Percentiles rank a stretch among this genome's conserved stretches.
These are phyloP conservation scores for Nepenthes alata DNA, from an alignment of 179 eudicot species.

Conservation along the genomic window DNA sequence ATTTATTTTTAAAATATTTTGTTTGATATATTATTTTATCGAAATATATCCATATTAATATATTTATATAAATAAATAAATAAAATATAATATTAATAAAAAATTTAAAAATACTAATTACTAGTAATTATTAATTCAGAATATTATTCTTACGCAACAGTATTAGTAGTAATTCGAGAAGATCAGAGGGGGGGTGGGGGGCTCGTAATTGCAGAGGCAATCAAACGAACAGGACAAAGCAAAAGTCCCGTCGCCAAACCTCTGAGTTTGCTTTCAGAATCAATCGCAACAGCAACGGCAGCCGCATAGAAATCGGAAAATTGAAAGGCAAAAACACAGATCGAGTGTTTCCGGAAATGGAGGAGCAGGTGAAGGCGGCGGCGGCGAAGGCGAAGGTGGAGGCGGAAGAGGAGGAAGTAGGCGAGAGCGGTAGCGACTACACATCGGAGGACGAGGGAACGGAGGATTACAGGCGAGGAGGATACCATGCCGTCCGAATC, in stretches of 20 bases:
- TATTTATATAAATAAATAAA: too few species aligned
- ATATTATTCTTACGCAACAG: too few species aligned
- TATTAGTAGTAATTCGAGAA: too few species aligned
- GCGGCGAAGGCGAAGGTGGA: slow-evolving; percentile 6
- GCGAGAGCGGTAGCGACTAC: slow-evolving; percentile 11
- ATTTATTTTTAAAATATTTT: too few species aligned
- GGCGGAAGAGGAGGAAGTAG: slow-evolving; percentile 4
- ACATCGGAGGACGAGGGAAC: slow-evolving; percentile 46
- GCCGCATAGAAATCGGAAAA: neutral
- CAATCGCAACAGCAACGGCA: slow-evolving; percentile 1
- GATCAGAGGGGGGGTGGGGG: too few species aligned
- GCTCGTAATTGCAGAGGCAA: neutral
- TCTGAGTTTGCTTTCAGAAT: neutral
- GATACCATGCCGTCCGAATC: slow-evolving; percentile 43
- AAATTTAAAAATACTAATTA: too few species aligned
- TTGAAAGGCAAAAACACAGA: slow-evolving; percentile 1
- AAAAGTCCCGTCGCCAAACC: neutral
- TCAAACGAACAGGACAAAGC: neutral
- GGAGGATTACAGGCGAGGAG: slow-evolving; percentile 40
- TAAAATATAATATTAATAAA: too few species aligned
- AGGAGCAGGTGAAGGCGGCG: slow-evolving; percentile 1
- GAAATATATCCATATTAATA: too few species aligned
- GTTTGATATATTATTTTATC: too few species aligned
- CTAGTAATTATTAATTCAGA: too few species aligned
- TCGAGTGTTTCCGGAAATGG: slow-evolving; percentile 19